Base-by-base conservation (phyloP, 768 basidiomycete species). In the Phaffia tasmanica region DNA sequence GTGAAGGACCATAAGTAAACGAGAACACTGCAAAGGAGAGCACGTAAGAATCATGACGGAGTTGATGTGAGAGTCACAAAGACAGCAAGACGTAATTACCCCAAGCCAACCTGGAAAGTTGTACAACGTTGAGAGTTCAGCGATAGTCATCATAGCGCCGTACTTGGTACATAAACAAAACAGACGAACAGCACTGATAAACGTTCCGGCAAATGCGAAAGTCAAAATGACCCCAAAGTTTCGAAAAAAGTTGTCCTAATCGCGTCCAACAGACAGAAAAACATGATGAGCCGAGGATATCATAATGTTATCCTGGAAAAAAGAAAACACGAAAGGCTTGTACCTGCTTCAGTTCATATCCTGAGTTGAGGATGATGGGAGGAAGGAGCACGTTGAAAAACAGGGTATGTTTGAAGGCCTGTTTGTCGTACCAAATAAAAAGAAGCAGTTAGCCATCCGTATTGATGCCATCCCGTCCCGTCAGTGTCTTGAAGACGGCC, bases 311-410 rank as follows among this genome's bases (percentile, higher is more conserved):
- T 42, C 35, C 4, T 42, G 35, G 11, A 42, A 11, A 42, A 51
- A 23, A 16, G n/a, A n/a, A n/a, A n/a, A n/a, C n/a, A 50, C n/a
- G 64, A 50, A 18, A 42, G 15, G 42, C 15, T 73, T 83, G 68
- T 65, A 86, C 91, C 81, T 98, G 93, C 75, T 92, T 94, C 66
- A 99, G 84, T 77, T 95, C 92, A 75, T 95, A 99, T 7, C 95
- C 95, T 1, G 92, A 95, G 77, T 93, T 95, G 50, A 99, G 79
- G 74, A 99, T 99, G 75, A 99, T 99, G 1, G 95, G 95, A 6
- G 94, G 95, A 4, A 98, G 83, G n/a, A 99, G 81, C 25, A 98
- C 81, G 76, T 99, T 98, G 81, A 98, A 95, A 80, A 99, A 94
- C 59, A 98, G 81, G 2, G 94, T 97, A 74, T 94, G 90, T 75